Evolutionary conservation across 75 land plant genomes (phyloP), one percentile per base, ranked within the genome.

Genomic region (Sequoiadendron giganteum): DNA sequence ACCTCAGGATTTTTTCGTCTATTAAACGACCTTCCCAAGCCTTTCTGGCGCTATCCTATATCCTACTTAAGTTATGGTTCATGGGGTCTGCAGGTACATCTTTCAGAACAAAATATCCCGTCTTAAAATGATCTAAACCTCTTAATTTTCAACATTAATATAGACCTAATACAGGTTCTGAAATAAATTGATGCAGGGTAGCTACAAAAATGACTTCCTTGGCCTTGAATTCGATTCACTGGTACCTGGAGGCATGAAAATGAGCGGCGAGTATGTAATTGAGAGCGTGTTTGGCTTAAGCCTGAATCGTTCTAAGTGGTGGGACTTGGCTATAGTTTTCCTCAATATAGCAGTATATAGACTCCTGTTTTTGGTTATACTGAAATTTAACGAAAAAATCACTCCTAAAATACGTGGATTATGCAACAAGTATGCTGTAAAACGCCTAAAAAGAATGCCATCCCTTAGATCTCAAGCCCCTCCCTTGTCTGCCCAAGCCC

Each of bases 11-110:
- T 90, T 88, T 96, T 97, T 88, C 88, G 98, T 16, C 73, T 92
- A 75, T 58, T 92, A 38, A 91, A 90, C 45, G 99, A 96, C 79
- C 92, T 97, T 81, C 99, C 99, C n/a, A 97, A 96, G 91, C 92
- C 94, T 8, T 40, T 96, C 2, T 97, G 99, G 99, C 91, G 95
- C 8, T 97, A 97, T 87, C 98, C 99, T 40, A 86, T 97, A 45
- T 95, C 98, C 1, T 97, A 95, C 87, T 39, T 97, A 11, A 93
- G 91, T 76, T 97, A 91, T 87, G 92, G 92, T 13, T 89, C 95
- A 75, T 96, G 95, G 95, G 92, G 92, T 11, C 81, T 97, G 54
- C 97, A 97, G 99, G 99, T 96, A 93, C 32, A 21, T 83, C 52
- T 48, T 48, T 52, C 55, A 52, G 2, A 52, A 52, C 70, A 73